phyloP scores from a whole-genome alignment of 202 grass and related monocot species.

The Eragrostis tef region DNA sequence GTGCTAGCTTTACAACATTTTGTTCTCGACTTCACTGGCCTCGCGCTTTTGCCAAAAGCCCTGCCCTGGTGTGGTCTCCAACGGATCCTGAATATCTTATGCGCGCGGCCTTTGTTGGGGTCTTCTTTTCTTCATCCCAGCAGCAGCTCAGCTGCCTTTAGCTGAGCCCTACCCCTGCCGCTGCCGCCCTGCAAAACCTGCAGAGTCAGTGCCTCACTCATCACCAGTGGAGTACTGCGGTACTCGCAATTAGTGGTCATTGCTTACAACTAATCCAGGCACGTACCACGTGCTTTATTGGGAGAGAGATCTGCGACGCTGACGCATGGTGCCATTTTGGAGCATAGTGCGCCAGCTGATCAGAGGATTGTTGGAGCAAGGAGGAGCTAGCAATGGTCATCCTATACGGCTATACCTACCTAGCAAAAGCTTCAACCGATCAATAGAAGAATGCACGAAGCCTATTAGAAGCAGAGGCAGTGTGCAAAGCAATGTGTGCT shows the following conservation, averaged over 20 bases:
- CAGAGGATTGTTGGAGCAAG: too few relatives aligned
- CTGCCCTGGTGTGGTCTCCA: conserved; percentile 46
- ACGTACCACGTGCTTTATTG: conserved; percentile 51
- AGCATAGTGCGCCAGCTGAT: too few relatives aligned
- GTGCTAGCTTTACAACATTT: conserved; percentile 50
- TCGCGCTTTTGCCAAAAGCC: conserved; percentile 43
- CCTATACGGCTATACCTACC: too few relatives aligned
- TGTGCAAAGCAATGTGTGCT: background rate
- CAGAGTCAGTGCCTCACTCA: background rate
- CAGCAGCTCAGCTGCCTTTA: conserved; percentile 1
- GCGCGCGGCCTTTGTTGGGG: conserved; percentile 36
- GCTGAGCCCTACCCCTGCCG: background rate
- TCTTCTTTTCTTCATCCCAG: background rate
- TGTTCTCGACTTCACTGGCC: conserved; percentile 45
- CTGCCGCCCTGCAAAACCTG: too few relatives aligned
- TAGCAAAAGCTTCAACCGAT: background rate
- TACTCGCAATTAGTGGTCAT: conserved; percentile 36
- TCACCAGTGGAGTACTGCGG: conserved; percentile 45
- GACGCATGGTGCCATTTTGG: conserved; percentile 29
- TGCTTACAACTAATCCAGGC: conserved; percentile 39
- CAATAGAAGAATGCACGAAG: too few relatives aligned
- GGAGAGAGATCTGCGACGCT: conserved; percentile 36
- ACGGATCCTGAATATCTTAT: conserved; percentile 65
- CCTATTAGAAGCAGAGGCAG: too few relatives aligned
- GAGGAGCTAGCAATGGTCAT: background rate